Evolutionary conservation across 805 yeast genomes (phyloP).

Genomic region (Spathaspora boniae): DNA sequence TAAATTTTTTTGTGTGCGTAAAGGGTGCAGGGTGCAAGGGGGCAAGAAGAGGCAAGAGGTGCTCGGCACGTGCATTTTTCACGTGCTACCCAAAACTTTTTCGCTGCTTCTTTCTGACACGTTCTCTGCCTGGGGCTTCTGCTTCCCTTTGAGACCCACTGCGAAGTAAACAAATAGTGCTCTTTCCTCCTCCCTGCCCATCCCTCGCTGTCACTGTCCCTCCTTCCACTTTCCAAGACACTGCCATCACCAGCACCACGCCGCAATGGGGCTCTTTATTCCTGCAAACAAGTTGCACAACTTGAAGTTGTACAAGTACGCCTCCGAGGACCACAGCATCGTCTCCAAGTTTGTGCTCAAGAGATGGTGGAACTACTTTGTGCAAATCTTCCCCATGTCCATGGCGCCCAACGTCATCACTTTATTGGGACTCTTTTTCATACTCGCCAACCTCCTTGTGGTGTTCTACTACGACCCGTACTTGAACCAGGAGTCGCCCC

Average conservation of each 20-base stretch:
- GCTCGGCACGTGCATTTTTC: too few relatives aligned
- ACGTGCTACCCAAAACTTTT: too few relatives aligned
- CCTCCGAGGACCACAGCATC: constrained; percentile 78
- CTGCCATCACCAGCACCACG: neutral
- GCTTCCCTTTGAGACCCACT: too few relatives aligned
- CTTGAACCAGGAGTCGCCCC: constrained; percentile 57
- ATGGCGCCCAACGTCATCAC: constrained; percentile 95
- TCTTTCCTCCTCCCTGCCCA: neutral
- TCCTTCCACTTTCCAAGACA: neutral
- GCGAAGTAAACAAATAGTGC: too few relatives aligned
- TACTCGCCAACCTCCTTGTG: constrained; percentile 57
- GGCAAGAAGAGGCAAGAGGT: too few relatives aligned
- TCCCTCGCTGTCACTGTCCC: neutral
- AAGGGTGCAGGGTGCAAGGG: too few relatives aligned
- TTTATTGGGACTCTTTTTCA: constrained; percentile 69
- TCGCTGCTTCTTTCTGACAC: too few relatives aligned
- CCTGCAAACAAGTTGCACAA: constrained; percentile 50
- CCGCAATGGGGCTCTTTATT: constrained; percentile 61
- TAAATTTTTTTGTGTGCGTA: too few relatives aligned
- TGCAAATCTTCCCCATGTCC: constrained; percentile 70
- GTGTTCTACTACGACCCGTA: constrained; percentile 74
- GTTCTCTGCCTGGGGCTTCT: too few relatives aligned
- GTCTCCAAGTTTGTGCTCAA: constrained; percentile 72
- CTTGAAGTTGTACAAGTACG: constrained; percentile 59
- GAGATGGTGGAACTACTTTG: constrained; percentile 78